Evolutionary conservation across 208 protist genomes (phyloP), one percentile per base, ranked within the genome.

Genomic region (Trypanosoma scelopori): DNA sequence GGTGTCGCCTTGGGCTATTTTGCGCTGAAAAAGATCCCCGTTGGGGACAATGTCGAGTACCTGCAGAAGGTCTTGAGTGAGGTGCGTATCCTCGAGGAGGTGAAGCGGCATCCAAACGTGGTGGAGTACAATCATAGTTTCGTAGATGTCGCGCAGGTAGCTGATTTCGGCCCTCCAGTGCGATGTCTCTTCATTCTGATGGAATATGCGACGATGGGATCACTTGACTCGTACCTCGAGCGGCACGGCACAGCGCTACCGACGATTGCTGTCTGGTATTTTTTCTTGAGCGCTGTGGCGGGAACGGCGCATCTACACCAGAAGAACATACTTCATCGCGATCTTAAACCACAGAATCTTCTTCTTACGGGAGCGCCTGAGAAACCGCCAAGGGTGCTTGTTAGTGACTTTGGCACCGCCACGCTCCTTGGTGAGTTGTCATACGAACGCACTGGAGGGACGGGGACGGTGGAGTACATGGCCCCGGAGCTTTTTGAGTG

Each of bases 121-220:
- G 79, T 96, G 5, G 85, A 94, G 69, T 96, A 96, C 82, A 85
- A 87, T 55, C 91, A 96, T 77, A 92, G 84, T 69, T 96, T 87
- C 86, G 84, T 94, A 4, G 91, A 96, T 60, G 73, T 79, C 39
- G 88, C 85, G 25, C 76, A 91, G 58, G 63, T 88, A 25, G 84
- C 84, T 27, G 91, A 96, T 73, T 96, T 96, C 78, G 91, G 91
- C 12, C 91, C 91, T n/a, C 86, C 80, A 3, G 86, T 94, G 70
- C 82, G 86, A 18, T 94, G 87, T 30, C 71, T 96, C 30, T 96
- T 94, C 67, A 92, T 96, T 65, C 55, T 96, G 49, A 96, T 96
- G 91, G 91, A 96, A 71, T 96, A 92, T 68, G 91, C 91, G 27
- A 84, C 80, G 9, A 74, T 83, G 53, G 91, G 91, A 12, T 93